Conservation (phyloP, 495 filamentous ascomycete genomes). For the Hypoxylon perforatum region DNA sequence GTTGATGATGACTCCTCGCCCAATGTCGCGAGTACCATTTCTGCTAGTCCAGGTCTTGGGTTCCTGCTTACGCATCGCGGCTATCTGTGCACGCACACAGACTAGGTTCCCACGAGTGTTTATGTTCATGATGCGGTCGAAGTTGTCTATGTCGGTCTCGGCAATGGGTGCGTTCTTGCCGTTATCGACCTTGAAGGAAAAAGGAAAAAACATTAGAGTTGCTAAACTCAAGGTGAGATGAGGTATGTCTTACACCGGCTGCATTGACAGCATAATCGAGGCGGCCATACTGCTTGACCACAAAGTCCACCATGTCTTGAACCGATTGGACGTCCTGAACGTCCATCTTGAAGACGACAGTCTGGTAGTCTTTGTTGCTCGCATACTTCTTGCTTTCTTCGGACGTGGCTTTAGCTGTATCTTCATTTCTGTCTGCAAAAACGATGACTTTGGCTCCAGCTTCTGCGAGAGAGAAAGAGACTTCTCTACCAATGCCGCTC, state of each 20-base stretch:
- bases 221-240: background rate
- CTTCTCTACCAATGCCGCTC: constrained; percentile 38
- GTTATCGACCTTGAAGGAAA: constrained; percentile 3
- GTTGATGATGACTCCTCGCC: constrained; percentile 6
- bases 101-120: constrained; percentile 30
- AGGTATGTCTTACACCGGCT: constrained; percentile 26
- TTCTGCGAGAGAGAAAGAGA: constrained; percentile 38
- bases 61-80: constrained; percentile 30
- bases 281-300: constrained; percentile 21
- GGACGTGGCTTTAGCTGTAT: constrained; percentile 28
- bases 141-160: constrained; percentile 7
- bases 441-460: constrained; percentile 39
- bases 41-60: constrained; percentile 12
- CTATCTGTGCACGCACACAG: constrained; percentile 14
- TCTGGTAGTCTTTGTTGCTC: constrained; percentile 34
- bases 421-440: constrained; percentile 41
- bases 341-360: constrained; percentile 27
- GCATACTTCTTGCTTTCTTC: constrained; percentile 43
- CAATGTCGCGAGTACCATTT: constrained; percentile 8
- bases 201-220: background rate
- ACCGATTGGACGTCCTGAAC: constrained; percentile 17
- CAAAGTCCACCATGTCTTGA: constrained; percentile 21
- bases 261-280: constrained; percentile 39
- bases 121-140: constrained; percentile 24
- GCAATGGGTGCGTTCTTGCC: constrained; percentile 7